Evolutionary conservation across 2,329 filamentous ascomycete species (phyloP).

Genomic region (Fusarium drepaniforme): DNA sequence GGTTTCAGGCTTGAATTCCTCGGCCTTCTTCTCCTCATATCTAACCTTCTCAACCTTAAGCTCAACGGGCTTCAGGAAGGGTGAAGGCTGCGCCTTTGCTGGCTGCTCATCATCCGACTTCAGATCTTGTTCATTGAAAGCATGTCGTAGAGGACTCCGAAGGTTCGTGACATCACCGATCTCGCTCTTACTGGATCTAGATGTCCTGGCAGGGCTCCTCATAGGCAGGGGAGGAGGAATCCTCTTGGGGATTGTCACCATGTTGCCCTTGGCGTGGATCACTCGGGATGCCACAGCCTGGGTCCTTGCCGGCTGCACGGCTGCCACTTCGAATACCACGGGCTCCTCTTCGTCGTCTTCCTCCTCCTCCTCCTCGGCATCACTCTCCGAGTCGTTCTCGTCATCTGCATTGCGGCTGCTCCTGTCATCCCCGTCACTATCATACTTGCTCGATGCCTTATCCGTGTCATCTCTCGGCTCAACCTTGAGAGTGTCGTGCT

Average conservation of each 20-base stretch:
- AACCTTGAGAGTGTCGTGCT: slow-evolving; percentile 38
- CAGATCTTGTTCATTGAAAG: slow-evolving; percentile 55
- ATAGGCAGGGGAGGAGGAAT: slow-evolving; percentile 81
- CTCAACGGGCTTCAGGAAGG: slow-evolving; percentile 34
- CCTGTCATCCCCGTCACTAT: slow-evolving; percentile 42
- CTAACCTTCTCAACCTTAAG: slow-evolving; percentile 37
- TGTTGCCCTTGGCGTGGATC: slow-evolving; percentile 78
- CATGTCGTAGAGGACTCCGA: slow-evolving; percentile 63
- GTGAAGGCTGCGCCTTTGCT: slow-evolving; percentile 33
- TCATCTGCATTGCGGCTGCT: slow-evolving; percentile 44
- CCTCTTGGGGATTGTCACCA: slow-evolving; percentile 89
- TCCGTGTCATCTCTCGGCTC: slow-evolving; percentile 41
- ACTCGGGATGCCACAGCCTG: slow-evolving; percentile 73
- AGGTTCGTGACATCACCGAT: slow-evolving; percentile 70
- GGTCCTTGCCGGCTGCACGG: slow-evolving; percentile 65
- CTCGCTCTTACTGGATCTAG: slow-evolving; percentile 62
- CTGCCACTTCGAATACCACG: slow-evolving; percentile 76
- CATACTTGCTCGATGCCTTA: slow-evolving; percentile 42
- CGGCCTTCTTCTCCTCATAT: slow-evolving; percentile 12
- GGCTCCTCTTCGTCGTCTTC: slow-evolving; percentile 65
- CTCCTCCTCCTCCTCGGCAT: slow-evolving; percentile 20
- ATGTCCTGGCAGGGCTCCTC: slow-evolving; percentile 77
- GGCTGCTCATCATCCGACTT: slow-evolving; percentile 38
- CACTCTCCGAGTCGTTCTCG: slow-evolving; percentile 40
- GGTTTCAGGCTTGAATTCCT: slow-evolving; percentile 11